A percentile compares a stretch with the other conserved stretches of the same genome.
phyloP scores from a whole-genome alignment of 495 filamentous ascomycete species.

The Neurospora sp. region DNA sequence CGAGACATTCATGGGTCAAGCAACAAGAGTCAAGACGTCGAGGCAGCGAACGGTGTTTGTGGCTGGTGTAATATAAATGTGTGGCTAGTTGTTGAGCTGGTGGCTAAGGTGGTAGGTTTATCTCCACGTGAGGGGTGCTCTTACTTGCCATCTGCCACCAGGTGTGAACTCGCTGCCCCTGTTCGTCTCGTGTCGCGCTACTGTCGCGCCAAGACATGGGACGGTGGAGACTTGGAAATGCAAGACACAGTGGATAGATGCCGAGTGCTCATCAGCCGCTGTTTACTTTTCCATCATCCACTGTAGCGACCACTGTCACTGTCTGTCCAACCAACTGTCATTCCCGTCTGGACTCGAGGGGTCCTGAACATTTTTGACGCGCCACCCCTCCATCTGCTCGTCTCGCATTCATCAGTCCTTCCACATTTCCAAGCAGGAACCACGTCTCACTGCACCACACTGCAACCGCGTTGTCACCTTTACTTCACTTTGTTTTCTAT shows the following conservation, averaged over 20 bases:
- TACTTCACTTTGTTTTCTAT: background rate
- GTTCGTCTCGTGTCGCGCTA: background rate
- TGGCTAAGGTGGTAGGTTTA: background rate
- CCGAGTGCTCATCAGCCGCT: background rate
- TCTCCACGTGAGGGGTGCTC: background rate
- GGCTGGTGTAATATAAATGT: background rate
- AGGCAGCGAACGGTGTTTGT: background rate
- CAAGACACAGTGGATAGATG: background rate
- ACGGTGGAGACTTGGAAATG: background rate
- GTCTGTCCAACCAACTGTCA: background rate
- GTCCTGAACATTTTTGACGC: background rate
- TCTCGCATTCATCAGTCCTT: background rate
- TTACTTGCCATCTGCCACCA: background rate
- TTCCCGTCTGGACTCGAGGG: background rate
- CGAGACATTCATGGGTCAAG: background rate
- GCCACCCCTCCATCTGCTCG: background rate
- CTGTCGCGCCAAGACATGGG: constrained; percentile 4
- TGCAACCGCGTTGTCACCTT: constrained; percentile 1
- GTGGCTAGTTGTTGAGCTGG: background rate
- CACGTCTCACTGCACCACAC: background rate
- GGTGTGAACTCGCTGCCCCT: background rate
- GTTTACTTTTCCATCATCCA: background rate
- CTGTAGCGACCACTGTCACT: background rate
- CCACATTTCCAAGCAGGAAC: constrained; percentile 1
- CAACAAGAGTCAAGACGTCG: background rate